Percentiles rank a stretch among this genome's conserved stretches.
Evolutionary conservation across 805 yeast species (phyloP).

Genomic region (Monosporozyma solicola): DNA sequence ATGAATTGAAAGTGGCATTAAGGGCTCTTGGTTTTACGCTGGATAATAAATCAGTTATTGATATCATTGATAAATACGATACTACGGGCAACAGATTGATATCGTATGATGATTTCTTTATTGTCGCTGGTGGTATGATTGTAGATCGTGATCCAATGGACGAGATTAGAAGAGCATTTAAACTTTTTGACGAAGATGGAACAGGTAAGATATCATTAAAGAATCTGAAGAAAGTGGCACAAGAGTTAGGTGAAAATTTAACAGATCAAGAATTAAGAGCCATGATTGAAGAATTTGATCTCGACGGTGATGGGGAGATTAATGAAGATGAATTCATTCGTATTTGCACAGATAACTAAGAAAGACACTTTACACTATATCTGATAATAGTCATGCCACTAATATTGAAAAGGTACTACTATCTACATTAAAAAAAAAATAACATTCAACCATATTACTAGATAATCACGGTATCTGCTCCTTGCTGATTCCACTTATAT

Average conservation of each 20-base stretch:
- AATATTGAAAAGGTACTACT: not conserved
- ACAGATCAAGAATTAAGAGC: slow-evolving; percentile 90
- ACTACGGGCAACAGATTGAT: slow-evolving; percentile 54
- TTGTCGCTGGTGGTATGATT: slow-evolving; percentile 66
- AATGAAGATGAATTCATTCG: slow-evolving; percentile 85
- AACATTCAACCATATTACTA: not conserved
- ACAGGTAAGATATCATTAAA: slow-evolving; percentile 80
- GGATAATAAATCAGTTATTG: slow-evolving; percentile 63
- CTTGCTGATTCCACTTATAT: not conserved
- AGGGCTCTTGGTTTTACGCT: slow-evolving; percentile 88
- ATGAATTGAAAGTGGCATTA: slow-evolving; percentile 88
- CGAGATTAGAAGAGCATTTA: slow-evolving; percentile 84
- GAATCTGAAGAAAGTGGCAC: slow-evolving; percentile 80
- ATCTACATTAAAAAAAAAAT: not conserved
- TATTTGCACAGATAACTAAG: slow-evolving; percentile 65
- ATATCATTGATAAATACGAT: slow-evolving; percentile 72
- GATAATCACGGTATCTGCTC: not conserved
- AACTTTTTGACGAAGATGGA: slow-evolving; percentile 75
- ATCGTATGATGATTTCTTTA: slow-evolving; percentile 72
- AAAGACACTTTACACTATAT: not conserved
- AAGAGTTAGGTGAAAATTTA: slow-evolving; percentile 84
- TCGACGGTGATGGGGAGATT: slow-evolving; percentile 93
- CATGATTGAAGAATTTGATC: slow-evolving; percentile 95
- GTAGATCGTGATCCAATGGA: slow-evolving; percentile 85
- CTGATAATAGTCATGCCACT: not conserved